phyloP scores from a whole-genome alignment of 164 flowering plant genomes.

The Stephania cephalantha region DNA sequence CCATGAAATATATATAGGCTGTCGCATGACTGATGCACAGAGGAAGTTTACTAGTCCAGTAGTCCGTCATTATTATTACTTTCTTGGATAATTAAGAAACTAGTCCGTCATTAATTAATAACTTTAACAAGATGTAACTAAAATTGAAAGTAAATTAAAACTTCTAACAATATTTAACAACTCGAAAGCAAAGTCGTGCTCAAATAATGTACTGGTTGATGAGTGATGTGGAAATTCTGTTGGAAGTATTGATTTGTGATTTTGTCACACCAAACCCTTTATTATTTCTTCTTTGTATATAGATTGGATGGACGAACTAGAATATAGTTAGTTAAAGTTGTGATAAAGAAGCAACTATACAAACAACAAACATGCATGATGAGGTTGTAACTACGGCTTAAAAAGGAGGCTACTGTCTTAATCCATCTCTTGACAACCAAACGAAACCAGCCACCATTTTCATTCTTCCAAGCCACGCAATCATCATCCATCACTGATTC shows the following conservation, averaged over 20 bases:
- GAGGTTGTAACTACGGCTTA: slow-evolving; percentile 12
- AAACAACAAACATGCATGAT: slow-evolving; percentile 8
- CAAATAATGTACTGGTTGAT: background rate
- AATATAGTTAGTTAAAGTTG: slow-evolving; percentile 38
- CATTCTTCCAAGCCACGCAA: slow-evolving; percentile 21
- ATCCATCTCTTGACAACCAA: slow-evolving; percentile 11
- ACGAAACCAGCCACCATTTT: slow-evolving; percentile 8
- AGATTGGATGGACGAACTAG: slow-evolving; percentile 23
- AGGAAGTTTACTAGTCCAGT: no score
- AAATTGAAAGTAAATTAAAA: no score
- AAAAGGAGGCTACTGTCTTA: slow-evolving; percentile 2
- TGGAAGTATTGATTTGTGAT: background rate
- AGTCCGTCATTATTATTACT: no score
- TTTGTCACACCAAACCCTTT: slow-evolving; percentile 26
- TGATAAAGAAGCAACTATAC: slow-evolving; percentile 42
- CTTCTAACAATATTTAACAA: no score
- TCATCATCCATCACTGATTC: background rate
- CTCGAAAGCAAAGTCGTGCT: background rate
- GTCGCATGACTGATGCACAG: no score
- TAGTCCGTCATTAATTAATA: no score
- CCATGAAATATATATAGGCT: no score
- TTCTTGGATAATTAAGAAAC: no score
- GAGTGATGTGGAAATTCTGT: background rate
- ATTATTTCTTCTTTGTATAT: background rate
- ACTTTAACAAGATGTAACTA: no score